Conservation (phyloP, 805 yeast genomes). For the Pichia kluyveri region DNA sequence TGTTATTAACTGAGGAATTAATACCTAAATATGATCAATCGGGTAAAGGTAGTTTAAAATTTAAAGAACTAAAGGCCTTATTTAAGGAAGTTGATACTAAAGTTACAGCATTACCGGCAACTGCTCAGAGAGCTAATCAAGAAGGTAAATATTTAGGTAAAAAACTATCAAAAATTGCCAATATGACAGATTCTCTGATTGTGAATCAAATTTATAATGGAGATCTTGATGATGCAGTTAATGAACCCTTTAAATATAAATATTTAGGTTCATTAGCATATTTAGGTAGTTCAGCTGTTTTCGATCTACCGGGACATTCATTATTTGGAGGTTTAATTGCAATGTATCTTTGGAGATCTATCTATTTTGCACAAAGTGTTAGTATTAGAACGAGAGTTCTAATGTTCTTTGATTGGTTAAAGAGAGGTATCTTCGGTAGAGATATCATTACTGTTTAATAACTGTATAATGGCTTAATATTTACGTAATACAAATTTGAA, state of each 20-base stretch:
- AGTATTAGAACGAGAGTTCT: constrained; percentile 79
- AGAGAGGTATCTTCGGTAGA: constrained; percentile 83
- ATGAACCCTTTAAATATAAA: constrained; percentile 61
- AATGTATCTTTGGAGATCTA: constrained; percentile 89
- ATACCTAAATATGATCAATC: constrained; percentile 44
- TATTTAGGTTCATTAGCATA: constrained; percentile 92
- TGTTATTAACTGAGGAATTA: constrained; percentile 39
- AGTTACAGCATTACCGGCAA: constrained; percentile 80
- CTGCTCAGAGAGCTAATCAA: constrained; percentile 96
- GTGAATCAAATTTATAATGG: constrained; percentile 32
- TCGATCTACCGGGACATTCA: constrained; percentile 77
- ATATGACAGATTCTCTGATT: constrained; percentile 42
- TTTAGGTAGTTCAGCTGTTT: constrained; percentile 93
- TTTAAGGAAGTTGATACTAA: constrained; percentile 55
- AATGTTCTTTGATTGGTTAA: constrained; percentile 82
- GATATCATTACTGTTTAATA: constrained; percentile 30
- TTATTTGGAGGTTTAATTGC: constrained; percentile 77
- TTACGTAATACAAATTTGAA: neutral
- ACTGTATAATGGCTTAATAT: too few relatives aligned
- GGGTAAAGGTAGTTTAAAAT: constrained; percentile 40
- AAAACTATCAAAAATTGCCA: constrained; percentile 55
- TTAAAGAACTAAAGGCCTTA: constrained; percentile 38
- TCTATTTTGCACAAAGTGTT: constrained; percentile 87
- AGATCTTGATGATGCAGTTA: constrained; percentile 31
- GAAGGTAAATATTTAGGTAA: constrained; percentile 77